Evolutionary conservation across 495 filamentous ascomycete species (phyloP), one percentile per base, ranked within the genome.

Genomic region (Penicillium maclennaniae): DNA sequence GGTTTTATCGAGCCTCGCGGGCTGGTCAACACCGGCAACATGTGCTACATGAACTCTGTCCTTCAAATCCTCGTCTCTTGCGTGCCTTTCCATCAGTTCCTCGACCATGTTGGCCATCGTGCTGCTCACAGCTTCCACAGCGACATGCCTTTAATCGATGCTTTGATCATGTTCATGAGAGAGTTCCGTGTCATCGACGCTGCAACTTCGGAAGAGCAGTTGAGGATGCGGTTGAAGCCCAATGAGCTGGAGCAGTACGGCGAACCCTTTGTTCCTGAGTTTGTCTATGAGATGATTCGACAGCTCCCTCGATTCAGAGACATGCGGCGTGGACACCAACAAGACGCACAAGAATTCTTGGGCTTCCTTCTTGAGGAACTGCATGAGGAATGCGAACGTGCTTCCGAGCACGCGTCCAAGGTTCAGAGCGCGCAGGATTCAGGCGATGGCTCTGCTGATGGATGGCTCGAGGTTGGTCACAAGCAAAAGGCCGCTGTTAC

Each of bases 11-110:
- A 97, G 67, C 93, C 93, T n/a, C 79, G 95, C 45, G 93, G 93
- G 5, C 80, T 98, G 60, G 86, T 96, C 42, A 98, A 98, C 69
- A 95, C 92, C 41, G 93, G 93, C 7, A 98, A 98, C 64, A 93
- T 97, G 91, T 98, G 93, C 72, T 98, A 97, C 75, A 97, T 98
- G 95, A 98, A 97, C 75, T 96, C 93, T 42, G 93, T 97, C 66
- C 76, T 98, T 46, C 93, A 98, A 84, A 87, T 93, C 62, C 76
- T 98, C 51, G 79, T 96, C 52, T 96, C 88, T 52, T 97, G 92
- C 69, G 79, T 87, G 58, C 95, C 93, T 16, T 97, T 98, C 68
- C 96, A 95, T 67, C 83, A 88, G 56, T 97, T 97, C 64, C 72
- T 98, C 49, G 91, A 97, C 63, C 85, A 88, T 66, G 81, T 96